Evolutionary conservation across 2,329 filamentous ascomycete genomes (phyloP), one percentile per base, ranked within the genome.

Genomic region (Paramyrothecium roridum): DNA sequence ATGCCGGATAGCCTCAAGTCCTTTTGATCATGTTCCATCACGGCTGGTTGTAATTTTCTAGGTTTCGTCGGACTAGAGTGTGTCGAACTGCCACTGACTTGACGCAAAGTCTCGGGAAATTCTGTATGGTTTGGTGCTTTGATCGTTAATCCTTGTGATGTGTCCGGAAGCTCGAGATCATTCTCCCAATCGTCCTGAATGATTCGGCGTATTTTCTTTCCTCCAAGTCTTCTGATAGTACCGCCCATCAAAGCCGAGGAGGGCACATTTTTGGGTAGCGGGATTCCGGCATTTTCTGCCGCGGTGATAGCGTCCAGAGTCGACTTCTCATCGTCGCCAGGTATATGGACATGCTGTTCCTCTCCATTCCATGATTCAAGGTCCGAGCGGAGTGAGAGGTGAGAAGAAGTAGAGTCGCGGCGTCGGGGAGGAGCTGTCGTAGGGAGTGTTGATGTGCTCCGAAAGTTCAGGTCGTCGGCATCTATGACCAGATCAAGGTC

Each of bases 241-340:
- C 95, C 95, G 53, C 93, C 93, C 70, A 95, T 84, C 46, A 99
- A 78, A 30, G 95, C 95, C 20, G 93, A 96, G 30, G 90, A 85
- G 1, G 93, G 92, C 33, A 98, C 86, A 68, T 93, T 93, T 52
- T 84, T 79, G 26, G 95, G 95, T 54, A 98, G 85, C 8, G 95
- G 93, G 60, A 99, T 96, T 62, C 95, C 95, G 23, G 92, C 93
- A 69, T 86, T 87, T 66, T 91, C 89, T 34, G 93, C 93, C 8
- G 91, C 90, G 22, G 90, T 85, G 65, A 99, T 93, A 57, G 95
- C 93, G 68, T 96, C 89, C 63, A 87, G 76, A 11, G 89, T 96
- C 1, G 91, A 91, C 59, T 85, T 82, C 65, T 96, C 90, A 69
- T 97, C 93, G 68, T 95, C 89, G 50, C 88, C 90, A 2, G 91